phyloP scores from a whole-genome alignment of 805 yeast species.

The Debaryomyces hansenii region DNA sequence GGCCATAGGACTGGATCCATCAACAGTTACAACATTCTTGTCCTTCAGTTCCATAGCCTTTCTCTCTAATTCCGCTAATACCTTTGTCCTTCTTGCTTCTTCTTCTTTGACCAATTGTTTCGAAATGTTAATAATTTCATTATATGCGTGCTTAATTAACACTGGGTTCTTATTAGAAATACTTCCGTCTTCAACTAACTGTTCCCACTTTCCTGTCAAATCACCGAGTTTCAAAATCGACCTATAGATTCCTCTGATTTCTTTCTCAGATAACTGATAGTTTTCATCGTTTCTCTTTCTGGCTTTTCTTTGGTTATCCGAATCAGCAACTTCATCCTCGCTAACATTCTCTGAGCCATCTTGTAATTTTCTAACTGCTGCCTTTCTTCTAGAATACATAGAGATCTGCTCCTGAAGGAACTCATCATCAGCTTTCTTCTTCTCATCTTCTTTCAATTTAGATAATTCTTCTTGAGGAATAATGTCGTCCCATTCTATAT shows the following conservation, averaged over 20 bases:
- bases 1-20: conserved; percentile 49
- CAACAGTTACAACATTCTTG: conserved; percentile 33
- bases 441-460: conserved; percentile 88
- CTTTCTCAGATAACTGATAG: conserved; percentile 74
- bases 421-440: conserved; percentile 80
- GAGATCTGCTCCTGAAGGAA: conserved; percentile 87
- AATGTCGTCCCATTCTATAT: conserved; percentile 98
- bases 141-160: conserved; percentile 68
- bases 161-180: conserved; percentile 83
- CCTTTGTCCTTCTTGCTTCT: conserved; percentile 59
- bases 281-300: conserved; percentile 37
- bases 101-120: conserved; percentile 61
- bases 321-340: conserved; percentile 43
- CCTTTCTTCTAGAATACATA: conserved; percentile 78
- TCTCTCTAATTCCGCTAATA: conserved; percentile 57
- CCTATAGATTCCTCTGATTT: conserved; percentile 80
- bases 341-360: conserved; percentile 32
- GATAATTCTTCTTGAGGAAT: conserved; percentile 92
- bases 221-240: conserved; percentile 83
- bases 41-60: conserved; percentile 58
- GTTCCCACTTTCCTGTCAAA: conserved; percentile 73
- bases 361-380: conserved; percentile 61
- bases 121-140: conserved; percentile 67
- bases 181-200: conserved; percentile 85
- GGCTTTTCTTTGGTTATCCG: conserved; percentile 32